phyloP scores from a whole-genome alignment of 2,329 filamentous ascomycete species.

The Gaeumannomyces sp. region DNA sequence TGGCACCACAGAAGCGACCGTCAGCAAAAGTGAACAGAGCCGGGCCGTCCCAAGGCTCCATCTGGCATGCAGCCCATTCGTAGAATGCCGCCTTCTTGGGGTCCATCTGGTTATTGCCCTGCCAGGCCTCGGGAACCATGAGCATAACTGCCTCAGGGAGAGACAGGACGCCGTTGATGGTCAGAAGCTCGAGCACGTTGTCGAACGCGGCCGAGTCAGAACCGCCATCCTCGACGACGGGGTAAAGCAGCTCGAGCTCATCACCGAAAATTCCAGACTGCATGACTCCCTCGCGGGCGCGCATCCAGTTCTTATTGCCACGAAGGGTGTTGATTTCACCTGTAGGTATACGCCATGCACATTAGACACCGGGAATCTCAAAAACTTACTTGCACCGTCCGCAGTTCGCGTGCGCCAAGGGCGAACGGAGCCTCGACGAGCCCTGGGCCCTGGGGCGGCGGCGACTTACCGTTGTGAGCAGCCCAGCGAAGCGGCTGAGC shows the following conservation, averaged over 20 bases:
- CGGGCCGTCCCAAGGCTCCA: constrained; percentile 98
- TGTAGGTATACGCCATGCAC: constrained; percentile 19
- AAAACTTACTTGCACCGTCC: background rate
- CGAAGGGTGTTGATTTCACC: constrained; percentile 93
- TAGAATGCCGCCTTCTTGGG: constrained; percentile 95
- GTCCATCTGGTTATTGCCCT: constrained; percentile 87
- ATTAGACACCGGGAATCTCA: background rate
- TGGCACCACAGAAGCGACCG: constrained; percentile 93
- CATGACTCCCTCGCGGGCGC: constrained; percentile 90
- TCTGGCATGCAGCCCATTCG: constrained; percentile 96
- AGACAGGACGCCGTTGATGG: constrained; percentile 92
- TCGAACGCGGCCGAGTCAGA: constrained; percentile 97
- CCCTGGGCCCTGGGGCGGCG: background rate
- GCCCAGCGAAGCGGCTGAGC: constrained; percentile 95
- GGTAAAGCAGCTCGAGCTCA: constrained; percentile 84
- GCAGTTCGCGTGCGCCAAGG: no score
- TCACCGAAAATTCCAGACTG: constrained; percentile 89
- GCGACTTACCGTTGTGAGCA: constrained; percentile 73
- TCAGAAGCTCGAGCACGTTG: constrained; percentile 88
- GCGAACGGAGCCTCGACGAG: background rate
- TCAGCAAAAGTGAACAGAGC: constrained; percentile 96
- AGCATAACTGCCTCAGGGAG: constrained; percentile 96
- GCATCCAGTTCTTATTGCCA: constrained; percentile 99
- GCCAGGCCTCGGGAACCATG: constrained; percentile 98
- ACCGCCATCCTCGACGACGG: constrained; percentile 92